Conservation (phyloP, 1,284 basidiomycete genomes). For the Leccinum fallax region DNA sequence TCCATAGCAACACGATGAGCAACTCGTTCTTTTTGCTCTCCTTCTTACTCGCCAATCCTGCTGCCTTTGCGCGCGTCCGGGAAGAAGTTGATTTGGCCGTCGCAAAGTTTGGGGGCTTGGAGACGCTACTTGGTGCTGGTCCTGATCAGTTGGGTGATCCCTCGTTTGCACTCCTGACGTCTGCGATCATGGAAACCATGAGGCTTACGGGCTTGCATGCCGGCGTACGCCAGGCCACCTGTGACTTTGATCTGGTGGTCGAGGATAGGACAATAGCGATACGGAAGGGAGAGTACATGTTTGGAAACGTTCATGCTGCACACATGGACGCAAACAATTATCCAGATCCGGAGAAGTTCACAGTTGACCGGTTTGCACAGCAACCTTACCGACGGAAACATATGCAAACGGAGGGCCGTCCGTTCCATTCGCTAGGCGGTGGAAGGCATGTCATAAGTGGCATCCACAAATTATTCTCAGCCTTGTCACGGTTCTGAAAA, state of each 20-base stretch:
- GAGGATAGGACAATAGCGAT: slow-evolving; percentile 14
- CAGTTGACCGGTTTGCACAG: slow-evolving; percentile 27
- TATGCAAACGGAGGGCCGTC: slow-evolving; percentile 23
- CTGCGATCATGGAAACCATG: slow-evolving; percentile 32
- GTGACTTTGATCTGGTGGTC: slow-evolving; percentile 23
- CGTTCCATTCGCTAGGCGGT: slow-evolving; percentile 24
- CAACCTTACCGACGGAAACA: slow-evolving; percentile 18
- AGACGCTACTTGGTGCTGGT: slow-evolving; percentile 13
- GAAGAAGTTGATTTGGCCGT: slow-evolving; percentile 25
- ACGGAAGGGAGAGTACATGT: slow-evolving; percentile 25
- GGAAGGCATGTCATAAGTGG: slow-evolving; percentile 28
- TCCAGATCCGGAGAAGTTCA: slow-evolving; percentile 15
- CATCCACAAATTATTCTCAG: background rate
- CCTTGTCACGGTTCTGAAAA: background rate
- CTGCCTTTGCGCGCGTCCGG: slow-evolving; percentile 20
- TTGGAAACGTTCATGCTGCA: slow-evolving; percentile 20
- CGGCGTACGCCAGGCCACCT: slow-evolving; percentile 16
- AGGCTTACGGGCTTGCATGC: slow-evolving; percentile 23
- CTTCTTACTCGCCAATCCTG: slow-evolving; percentile 20
- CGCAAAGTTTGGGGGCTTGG: slow-evolving; percentile 13
- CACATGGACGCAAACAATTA: slow-evolving; percentile 25
- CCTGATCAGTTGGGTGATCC: slow-evolving; percentile 22
- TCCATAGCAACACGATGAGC: slow-evolving; percentile 27
- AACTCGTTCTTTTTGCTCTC: slow-evolving; percentile 23
- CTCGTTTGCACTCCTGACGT: slow-evolving; percentile 27